Base-by-base conservation (phyloP, 2,329 filamentous ascomycete genomes). In the Exophiala xenobiotica region DNA sequence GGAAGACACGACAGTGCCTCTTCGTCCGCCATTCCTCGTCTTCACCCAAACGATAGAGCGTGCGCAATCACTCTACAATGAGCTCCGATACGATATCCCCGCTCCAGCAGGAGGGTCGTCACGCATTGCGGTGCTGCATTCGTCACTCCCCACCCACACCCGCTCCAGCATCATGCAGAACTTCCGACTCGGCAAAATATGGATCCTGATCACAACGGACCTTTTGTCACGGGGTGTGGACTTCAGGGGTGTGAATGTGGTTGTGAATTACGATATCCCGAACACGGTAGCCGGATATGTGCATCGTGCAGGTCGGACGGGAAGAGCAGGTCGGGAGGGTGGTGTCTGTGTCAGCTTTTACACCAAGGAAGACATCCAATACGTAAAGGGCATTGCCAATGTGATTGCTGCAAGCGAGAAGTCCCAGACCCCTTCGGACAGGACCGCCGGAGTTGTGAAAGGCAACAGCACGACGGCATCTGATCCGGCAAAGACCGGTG, bases 231-330 rank as follows among this genome's bases (percentile, higher is more conserved):
- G 93, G 26, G 93, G 93, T 16, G 85, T 99, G 33, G 93, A 99
- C 70, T 96, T 99, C 73, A 84, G 88, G 6, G 93, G 93, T 43
- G 85, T 99, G 57, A 96, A 96, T 64, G 90, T 91, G 39, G 91
- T 99, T 0, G 88, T 99, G 45, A 99, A 97, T 71, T 99, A 96
- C 72, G 93, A 99, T 68, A 90, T 96, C 6, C 93, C 93, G 0
- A 89, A 86, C n/a, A 91, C 88, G 0, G 87, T 87, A 4, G 92
- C 91, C 0, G 84, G 83, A 1, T 99, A 99, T 66, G 87, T 99
- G 5, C 93, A 99, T 71, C 88, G 93, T 8, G 90, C 93, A 0
- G 93, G 93, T 0, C 82, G 93, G 40, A 97, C 93, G 0, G 93
- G 92, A 0, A 81, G 93, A 18, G 93, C 91, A 0, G 93, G 93